These are phyloP conservation scores for Hyaloscypha hepaticicola DNA, from an alignment of 495 filamentous ascomycete species.

Conservation along the genomic window DNA sequence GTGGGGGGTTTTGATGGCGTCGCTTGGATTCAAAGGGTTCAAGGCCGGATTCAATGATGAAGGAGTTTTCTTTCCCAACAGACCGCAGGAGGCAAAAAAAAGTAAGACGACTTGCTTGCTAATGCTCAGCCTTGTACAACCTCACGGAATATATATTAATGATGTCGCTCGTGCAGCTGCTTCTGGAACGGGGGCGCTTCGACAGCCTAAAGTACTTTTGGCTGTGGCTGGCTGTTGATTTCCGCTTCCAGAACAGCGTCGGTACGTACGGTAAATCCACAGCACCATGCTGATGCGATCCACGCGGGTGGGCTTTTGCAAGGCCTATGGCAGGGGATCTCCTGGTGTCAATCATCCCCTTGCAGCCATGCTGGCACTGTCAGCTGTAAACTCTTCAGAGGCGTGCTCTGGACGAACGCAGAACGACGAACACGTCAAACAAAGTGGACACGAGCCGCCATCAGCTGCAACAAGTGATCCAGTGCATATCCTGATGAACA, in stretches of 20 bases:
- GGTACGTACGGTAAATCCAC: not conserved
- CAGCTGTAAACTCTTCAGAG: not conserved
- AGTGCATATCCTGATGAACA: no score
- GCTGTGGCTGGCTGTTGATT: not conserved
- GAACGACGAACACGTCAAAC: no score
- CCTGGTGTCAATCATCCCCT: conserved; percentile 1
- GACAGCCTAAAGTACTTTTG: not conserved
- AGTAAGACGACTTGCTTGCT: not conserved
- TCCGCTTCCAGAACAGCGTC: not conserved
- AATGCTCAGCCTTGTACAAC: not conserved
- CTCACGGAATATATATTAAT: not conserved
- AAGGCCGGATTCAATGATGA: no score
- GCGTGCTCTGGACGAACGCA: not conserved
- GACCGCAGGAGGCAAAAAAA: not conserved
- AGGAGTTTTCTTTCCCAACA: no score
- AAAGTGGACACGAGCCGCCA: not conserved
- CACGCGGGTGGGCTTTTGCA: not conserved
- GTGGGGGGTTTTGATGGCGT: not conserved
- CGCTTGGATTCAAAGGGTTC: no score
- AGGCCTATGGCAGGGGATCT: not conserved
- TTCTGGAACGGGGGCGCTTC: not conserved
- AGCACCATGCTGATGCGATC: not conserved
- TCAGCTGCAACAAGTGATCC: not conserved
- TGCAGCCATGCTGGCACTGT: not conserved
- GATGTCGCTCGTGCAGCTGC: not conserved